Evolutionary conservation across 202 grass and related monocot species (phyloP).

Genomic region (Zizania palustris): DNA sequence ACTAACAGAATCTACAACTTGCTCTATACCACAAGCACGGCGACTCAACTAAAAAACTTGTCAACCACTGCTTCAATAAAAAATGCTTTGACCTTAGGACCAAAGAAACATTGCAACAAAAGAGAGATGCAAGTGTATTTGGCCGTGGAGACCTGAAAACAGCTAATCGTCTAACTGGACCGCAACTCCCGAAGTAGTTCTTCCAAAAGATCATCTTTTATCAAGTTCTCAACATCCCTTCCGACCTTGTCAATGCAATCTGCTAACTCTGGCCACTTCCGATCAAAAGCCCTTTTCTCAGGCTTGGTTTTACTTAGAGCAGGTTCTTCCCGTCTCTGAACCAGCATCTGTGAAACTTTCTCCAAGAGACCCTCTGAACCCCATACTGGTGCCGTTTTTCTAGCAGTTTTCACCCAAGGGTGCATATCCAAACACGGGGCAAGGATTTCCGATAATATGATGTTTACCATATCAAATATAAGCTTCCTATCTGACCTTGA

Average conservation of each 20-base stretch:
- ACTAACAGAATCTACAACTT: conserved; percentile 2
- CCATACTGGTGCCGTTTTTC: conserved; percentile 47
- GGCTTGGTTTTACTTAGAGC: conserved; percentile 8
- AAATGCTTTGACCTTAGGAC: conserved; percentile 2
- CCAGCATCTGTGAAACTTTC: conserved; percentile 53
- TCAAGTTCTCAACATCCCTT: conserved; percentile 62
- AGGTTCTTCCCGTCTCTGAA: conserved; percentile 45
- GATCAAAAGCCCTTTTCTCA: conserved; percentile 46
- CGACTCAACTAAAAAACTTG: conserved; percentile 36
- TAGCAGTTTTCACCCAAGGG: conserved; percentile 48
- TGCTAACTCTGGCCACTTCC: conserved; percentile 54
- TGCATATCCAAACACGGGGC: conserved; percentile 58
- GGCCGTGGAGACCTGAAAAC: conserved; percentile 20
- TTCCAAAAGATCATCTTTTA: conserved; percentile 77
- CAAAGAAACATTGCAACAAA: conserved; percentile 11
- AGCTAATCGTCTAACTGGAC: conserved; percentile 43
- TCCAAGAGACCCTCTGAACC: conserved; percentile 66
- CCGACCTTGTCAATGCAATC: conserved; percentile 50
- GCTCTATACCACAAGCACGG: conserved; percentile 27
- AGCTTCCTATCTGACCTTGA: conserved; percentile 65
- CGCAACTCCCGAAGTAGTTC: conserved; percentile 58
- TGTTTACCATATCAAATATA: conserved; percentile 77
- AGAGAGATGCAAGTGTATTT: not conserved
- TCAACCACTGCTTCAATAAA: conserved; percentile 47
- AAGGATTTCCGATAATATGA: conserved; percentile 57